Evolutionary conservation across 23 red algal genomes (phyloP).

Genomic region (Gracilariopsis chorda): DNA sequence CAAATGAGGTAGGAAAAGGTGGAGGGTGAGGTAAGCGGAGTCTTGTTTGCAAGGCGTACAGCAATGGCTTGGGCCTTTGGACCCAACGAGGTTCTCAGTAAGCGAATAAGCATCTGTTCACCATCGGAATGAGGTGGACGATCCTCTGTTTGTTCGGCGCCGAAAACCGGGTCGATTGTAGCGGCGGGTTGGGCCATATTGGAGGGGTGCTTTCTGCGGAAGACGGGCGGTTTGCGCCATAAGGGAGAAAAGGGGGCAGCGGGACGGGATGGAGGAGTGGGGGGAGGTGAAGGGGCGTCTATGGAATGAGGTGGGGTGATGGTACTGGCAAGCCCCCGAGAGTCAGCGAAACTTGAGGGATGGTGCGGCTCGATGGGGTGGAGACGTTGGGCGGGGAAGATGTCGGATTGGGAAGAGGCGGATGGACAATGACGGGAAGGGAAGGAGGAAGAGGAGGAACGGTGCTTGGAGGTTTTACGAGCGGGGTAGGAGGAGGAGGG

Average conservation of each 20-base stretch:
- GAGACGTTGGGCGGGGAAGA: background rate
- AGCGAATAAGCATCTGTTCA: conserved; percentile 20
- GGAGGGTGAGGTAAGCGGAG: conserved; percentile 21
- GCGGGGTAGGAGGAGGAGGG: background rate
- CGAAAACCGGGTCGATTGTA: background rate
- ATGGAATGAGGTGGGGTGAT: background rate
- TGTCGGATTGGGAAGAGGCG: background rate
- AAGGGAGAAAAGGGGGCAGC: background rate
- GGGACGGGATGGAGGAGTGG: background rate
- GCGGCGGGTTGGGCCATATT: background rate
- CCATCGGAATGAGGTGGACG: background rate
- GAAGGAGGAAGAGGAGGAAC: background rate
- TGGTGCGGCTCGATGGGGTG: background rate
- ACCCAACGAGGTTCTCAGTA: background rate
- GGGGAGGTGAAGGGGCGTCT: background rate
- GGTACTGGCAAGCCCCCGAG: background rate
- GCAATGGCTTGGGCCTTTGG: conserved; percentile 28
- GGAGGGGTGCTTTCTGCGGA: background rate
- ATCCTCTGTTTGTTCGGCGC: background rate
- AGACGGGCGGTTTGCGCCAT: background rate
- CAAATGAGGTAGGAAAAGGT: conserved; percentile 16
- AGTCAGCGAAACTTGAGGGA: background rate
- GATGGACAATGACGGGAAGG: background rate
- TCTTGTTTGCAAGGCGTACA: conserved; percentile 23
- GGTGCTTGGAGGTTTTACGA: background rate